Evolutionary conservation across 108 stramenopile genomes (phyloP).

Genomic region (Fistulifera pelliculosa): DNA sequence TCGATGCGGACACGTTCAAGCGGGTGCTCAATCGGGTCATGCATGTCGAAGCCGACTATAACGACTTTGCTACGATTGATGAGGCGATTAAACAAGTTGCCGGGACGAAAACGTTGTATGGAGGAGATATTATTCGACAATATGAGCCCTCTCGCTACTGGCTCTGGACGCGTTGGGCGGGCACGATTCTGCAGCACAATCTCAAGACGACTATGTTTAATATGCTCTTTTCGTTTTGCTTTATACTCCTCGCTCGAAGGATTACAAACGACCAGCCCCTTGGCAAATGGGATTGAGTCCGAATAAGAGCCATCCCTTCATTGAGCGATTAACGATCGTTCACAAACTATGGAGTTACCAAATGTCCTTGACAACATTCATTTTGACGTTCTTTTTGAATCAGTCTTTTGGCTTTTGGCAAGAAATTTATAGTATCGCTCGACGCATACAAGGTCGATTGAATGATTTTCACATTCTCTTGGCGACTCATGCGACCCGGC

Average conservation of each 20-base stretch:
- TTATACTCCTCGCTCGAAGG: conserved; percentile 3
- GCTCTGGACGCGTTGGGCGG: conserved; percentile 27
- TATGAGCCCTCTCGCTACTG: conserved; percentile 16
- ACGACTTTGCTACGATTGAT: conserved; percentile 7
- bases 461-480: conserved; percentile 19
- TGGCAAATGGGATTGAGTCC: conserved; percentile 7
- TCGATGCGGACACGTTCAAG: conserved; percentile 20
- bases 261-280: conserved; percentile 2
- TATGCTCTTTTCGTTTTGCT: conserved; percentile 11
- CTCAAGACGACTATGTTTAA: conserved; percentile 11
- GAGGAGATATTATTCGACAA: conserved; percentile 23
- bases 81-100: conserved; percentile 21
- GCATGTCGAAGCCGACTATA: not conserved
- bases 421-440: conserved; percentile 11
- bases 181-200: conserved; percentile 19
- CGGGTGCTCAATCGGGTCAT: conserved; percentile 4
- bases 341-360: conserved; percentile 31
- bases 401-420: conserved; percentile 27
- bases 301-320: conserved; percentile 12
- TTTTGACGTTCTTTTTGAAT: conserved; percentile 35
- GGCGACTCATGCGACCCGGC: conserved; percentile 10
- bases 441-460: conserved; percentile 19
- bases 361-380: conserved; percentile 34
- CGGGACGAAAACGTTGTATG: conserved; percentile 10
- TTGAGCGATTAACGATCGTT: conserved; percentile 9